These are phyloP conservation scores for Colletotrichum trifolii DNA, from an alignment of 2,329 filamentous ascomycete genomes.

Conservation along the genomic window DNA sequence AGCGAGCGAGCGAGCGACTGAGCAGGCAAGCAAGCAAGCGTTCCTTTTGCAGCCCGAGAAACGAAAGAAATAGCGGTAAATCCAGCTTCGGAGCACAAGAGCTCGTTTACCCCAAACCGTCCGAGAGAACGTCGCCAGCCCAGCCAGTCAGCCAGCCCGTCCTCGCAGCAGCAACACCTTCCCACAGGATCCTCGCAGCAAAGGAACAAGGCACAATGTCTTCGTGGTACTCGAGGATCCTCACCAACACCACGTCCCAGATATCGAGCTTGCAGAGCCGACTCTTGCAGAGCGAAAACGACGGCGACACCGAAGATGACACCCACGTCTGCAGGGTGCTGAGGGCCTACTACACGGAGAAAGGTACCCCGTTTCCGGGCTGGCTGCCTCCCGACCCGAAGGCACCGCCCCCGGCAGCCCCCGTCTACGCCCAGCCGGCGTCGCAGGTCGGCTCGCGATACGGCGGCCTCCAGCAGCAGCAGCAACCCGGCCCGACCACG, in stretches of 20 bases:
- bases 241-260: slow-evolving; percentile 73
- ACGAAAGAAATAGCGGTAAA: slow-evolving; percentile 3
- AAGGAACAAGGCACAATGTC: slow-evolving; percentile 64
- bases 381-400: slow-evolving; percentile 96
- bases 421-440: slow-evolving; percentile 60
- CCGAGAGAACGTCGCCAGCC: slow-evolving; percentile 17
- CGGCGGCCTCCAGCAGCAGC: slow-evolving; percentile 55
- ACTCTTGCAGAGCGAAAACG: slow-evolving; percentile 73
- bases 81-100: slow-evolving; percentile 13
- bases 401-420: slow-evolving; percentile 66
- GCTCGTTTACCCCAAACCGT: slow-evolving; percentile 31
- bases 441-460: slow-evolving; percentile 64
- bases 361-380: slow-evolving; percentile 80
- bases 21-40: slow-evolving; percentile 21
- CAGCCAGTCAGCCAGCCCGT: slow-evolving; percentile 2
- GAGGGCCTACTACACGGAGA: slow-evolving; percentile 91
- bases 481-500: slow-evolving; percentile 42
- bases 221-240: slow-evolving; percentile 83
- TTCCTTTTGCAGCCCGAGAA: not conserved
- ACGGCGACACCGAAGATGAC: slow-evolving; percentile 85
- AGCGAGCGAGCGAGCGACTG: slow-evolving; percentile 22
- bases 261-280: slow-evolving; percentile 75
- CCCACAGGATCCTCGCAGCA: slow-evolving; percentile 35
- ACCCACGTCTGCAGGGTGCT: slow-evolving; percentile 95
- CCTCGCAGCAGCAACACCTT: not conserved